Conservation (phyloP, 148 eudicot species). For the Euryodendron excelsum region DNA sequence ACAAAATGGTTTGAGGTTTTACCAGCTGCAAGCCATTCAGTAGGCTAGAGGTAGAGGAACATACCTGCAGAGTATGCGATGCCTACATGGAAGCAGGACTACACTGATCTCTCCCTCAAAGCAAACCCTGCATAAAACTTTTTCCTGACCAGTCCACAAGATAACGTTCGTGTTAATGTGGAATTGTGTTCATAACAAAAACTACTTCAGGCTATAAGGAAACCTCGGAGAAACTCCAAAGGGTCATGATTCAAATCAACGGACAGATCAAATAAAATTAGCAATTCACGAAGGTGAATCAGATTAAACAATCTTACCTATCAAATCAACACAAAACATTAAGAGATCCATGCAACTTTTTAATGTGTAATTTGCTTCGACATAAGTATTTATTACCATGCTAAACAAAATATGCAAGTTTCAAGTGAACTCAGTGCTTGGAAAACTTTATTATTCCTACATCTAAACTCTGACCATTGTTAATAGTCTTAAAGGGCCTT, state of each 20-base stretch:
- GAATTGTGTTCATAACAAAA: not conserved
- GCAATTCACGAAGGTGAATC: not conserved
- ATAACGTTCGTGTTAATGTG: slow-evolving; percentile 4
- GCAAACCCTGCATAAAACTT: slow-evolving; percentile 84
- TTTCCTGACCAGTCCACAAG: slow-evolving; percentile 57
- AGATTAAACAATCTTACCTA: not conserved
- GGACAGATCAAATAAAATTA: not conserved
- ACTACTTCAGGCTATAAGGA: not conserved
- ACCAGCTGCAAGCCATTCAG: not conserved
- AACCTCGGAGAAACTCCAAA: not conserved
- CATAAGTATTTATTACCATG: not conserved
- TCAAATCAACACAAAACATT: not conserved
- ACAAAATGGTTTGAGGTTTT: not conserved
- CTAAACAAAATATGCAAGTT: not conserved
- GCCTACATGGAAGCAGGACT: slow-evolving; percentile 91
- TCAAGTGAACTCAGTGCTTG: not conserved
- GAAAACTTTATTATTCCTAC: not conserved
- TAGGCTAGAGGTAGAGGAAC: slow-evolving; percentile 10
- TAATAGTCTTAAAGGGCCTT: too few species aligned
- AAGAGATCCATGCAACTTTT: not conserved
- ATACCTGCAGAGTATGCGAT: slow-evolving; percentile 90
- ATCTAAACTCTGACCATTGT: too few species aligned
- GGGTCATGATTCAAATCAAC: not conserved
- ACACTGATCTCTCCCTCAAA: slow-evolving; percentile 82
- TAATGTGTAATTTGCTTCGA: not conserved